These are phyloP conservation scores for Apiospora saccharicola DNA, from an alignment of 2,329 filamentous ascomycete genomes.

Conservation along the genomic window DNA sequence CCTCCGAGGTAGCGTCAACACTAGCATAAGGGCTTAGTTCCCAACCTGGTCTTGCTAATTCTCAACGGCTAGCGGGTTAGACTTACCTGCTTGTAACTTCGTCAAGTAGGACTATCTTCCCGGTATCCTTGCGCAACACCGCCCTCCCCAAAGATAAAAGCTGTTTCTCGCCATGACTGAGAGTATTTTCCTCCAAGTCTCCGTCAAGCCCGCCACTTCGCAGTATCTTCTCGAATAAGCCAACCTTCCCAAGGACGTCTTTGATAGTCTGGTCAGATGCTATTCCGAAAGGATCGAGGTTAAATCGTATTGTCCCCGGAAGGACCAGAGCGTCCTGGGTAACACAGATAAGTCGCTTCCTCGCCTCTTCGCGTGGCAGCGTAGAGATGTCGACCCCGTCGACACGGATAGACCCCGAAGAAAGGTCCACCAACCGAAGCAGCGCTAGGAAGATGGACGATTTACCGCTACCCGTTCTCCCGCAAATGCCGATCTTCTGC, in stretches of 20 bases:
- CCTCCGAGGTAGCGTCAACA: constrained; percentile 25
- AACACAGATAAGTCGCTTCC: constrained; percentile 81
- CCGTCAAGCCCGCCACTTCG: not conserved
- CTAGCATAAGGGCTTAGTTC: constrained; percentile 6
- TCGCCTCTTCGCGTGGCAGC: constrained; percentile 78
- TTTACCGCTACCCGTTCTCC: constrained; percentile 83
- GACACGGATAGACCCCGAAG: constrained; percentile 67
- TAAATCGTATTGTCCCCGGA: constrained; percentile 79
- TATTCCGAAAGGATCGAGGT: constrained; percentile 75
- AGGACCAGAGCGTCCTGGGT: constrained; percentile 87
- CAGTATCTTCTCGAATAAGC: not conserved
- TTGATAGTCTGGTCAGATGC: not conserved
- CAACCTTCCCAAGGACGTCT: constrained; percentile 13
- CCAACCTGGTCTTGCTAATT: not conserved
- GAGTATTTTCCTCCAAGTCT: constrained; percentile 27
- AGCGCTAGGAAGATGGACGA: constrained; percentile 84
- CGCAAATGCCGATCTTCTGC: constrained; percentile 73
- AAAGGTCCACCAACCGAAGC: constrained; percentile 77
- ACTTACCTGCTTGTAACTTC: constrained; percentile 46
- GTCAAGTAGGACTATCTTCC: constrained; percentile 69
- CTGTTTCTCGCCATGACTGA: constrained; percentile 69
- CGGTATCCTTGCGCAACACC: constrained; percentile 58
- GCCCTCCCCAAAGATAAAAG: constrained; percentile 70
- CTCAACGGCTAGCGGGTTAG: not conserved
- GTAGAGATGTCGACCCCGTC: constrained; percentile 75